phyloP scores from a whole-genome alignment of 257 asterid species.

The Penstemon barbatus region DNA sequence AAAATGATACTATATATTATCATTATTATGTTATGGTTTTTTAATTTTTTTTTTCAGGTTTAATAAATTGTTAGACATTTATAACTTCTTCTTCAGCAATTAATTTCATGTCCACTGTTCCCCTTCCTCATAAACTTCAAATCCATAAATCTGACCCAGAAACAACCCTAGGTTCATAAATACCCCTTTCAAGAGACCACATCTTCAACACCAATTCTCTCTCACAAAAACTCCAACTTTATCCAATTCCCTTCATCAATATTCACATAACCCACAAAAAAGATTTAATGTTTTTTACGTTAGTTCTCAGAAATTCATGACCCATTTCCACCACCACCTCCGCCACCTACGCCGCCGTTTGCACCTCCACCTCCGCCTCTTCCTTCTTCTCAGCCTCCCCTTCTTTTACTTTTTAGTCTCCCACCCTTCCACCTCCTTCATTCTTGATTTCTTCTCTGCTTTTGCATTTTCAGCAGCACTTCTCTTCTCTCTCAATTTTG shows the following conservation, averaged over 20 bases:
- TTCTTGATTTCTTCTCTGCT: slow-evolving; percentile 42
- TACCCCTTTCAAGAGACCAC: slow-evolving; percentile 52
- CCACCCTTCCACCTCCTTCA: slow-evolving; percentile 33
- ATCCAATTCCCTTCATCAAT: slow-evolving; percentile 40
- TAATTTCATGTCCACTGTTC: too few species aligned
- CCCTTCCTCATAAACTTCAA: too few species aligned
- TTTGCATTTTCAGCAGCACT: slow-evolving; percentile 35
- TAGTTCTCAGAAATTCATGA: slow-evolving; percentile 29
- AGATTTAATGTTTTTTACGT: slow-evolving; percentile 23
- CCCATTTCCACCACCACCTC: slow-evolving; percentile 41
- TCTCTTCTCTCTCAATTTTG: slow-evolving; percentile 35
- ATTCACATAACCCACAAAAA: slow-evolving; percentile 22
- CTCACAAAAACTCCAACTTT: slow-evolving; percentile 46
- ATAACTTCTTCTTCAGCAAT: too few species aligned
- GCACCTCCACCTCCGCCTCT: slow-evolving; percentile 32
- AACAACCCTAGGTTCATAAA: too few species aligned
- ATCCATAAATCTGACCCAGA: too few species aligned
- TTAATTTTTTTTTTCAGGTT: too few species aligned
- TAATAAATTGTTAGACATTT: too few species aligned
- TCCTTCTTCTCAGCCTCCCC: slow-evolving; percentile 31
- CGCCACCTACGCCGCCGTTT: slow-evolving; percentile 48
- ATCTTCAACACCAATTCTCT: slow-evolving; percentile 38
- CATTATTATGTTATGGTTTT: too few species aligned
- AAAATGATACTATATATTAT: too few species aligned
- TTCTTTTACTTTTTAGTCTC: slow-evolving; percentile 37